Evolutionary conservation across 2,329 filamentous ascomycete genomes (phyloP).

Genomic region (Podosphaera aphanis): DNA sequence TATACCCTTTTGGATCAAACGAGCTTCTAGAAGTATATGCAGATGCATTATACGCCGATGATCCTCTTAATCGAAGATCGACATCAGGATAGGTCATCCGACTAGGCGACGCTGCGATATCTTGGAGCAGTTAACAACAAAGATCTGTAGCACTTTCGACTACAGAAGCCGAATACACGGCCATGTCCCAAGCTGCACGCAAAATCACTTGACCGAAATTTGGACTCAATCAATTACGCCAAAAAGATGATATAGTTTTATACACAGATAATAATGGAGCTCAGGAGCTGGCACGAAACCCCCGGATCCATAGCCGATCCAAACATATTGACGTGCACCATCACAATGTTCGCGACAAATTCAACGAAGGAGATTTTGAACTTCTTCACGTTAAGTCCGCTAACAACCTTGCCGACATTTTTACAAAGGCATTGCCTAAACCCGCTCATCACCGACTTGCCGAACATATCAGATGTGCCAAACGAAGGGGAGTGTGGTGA

Average conservation of each 20-base stretch:
- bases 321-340: neutral
- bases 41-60: neutral
- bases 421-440: neutral
- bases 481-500: neutral
- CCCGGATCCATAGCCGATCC: neutral
- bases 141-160: too few relatives aligned
- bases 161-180: too few relatives aligned
- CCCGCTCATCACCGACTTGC: neutral
- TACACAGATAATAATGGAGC: slow-evolving; percentile 1
- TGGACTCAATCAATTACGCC: neutral
- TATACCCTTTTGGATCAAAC: too few relatives aligned
- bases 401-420: neutral
- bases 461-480: neutral
- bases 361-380: neutral
- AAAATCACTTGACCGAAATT: neutral
- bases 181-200: neutral
- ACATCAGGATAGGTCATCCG: neutral
- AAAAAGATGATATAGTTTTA: neutral
- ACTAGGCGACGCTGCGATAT: neutral
- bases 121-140: neutral
- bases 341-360: neutral
- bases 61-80: neutral
- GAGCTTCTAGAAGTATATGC: too few relatives aligned
- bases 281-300: neutral
- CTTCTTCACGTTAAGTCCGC: neutral